Evolutionary conservation across 1,284 basidiomycete species (phyloP).

Genomic region (Phellopilus nigrolimitatus): DNA sequence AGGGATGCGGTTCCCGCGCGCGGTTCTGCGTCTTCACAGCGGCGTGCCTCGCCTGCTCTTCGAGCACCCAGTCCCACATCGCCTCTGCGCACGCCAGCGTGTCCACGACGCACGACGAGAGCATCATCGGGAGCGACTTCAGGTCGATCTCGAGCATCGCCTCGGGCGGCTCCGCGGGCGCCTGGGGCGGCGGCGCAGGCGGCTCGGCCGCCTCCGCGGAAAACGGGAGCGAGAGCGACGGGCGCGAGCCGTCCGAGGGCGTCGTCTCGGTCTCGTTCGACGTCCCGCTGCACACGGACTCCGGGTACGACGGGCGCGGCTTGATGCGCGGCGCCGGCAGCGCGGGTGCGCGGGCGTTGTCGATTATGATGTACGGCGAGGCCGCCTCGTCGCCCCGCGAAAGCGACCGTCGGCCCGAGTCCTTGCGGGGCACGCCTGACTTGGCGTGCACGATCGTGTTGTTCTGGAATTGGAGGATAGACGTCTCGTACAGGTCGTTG

Average conservation of each 20-base stretch:
- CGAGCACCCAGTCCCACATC: slow-evolving; percentile 70
- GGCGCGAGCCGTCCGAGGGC: slow-evolving; percentile 29
- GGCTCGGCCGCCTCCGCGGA: slow-evolving; percentile 17
- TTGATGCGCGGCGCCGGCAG: neutral
- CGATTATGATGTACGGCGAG: slow-evolving; percentile 24
- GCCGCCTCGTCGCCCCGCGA: slow-evolving; percentile 9
- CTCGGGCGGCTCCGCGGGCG: slow-evolving; percentile 18
- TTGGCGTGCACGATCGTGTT: neutral
- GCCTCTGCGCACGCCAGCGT: slow-evolving; percentile 61
- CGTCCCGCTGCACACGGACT: neutral
- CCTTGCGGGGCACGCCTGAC: neutral
- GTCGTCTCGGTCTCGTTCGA: slow-evolving; percentile 6
- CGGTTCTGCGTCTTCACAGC: slow-evolving; percentile 11
- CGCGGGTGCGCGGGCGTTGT: slow-evolving; percentile 20
- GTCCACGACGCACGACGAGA: slow-evolving; percentile 51
- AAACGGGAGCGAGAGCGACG: slow-evolving; percentile 33
- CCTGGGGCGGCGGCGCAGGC: slow-evolving; percentile 5
- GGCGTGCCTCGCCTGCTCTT: slow-evolving; percentile 36
- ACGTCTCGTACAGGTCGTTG: neutral
- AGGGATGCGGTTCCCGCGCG: neutral
- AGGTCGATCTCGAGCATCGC: slow-evolving; percentile 41
- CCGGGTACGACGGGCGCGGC: neutral
- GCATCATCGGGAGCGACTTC: slow-evolving; percentile 52
- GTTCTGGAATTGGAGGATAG: neutral
- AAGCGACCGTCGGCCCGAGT: neutral